A percentile compares a stretch with the other conserved stretches of the same genome.
phyloP scores from a whole-genome alignment of 768 basidiomycete genomes.

The Xerocomellus amylosporus region DNA sequence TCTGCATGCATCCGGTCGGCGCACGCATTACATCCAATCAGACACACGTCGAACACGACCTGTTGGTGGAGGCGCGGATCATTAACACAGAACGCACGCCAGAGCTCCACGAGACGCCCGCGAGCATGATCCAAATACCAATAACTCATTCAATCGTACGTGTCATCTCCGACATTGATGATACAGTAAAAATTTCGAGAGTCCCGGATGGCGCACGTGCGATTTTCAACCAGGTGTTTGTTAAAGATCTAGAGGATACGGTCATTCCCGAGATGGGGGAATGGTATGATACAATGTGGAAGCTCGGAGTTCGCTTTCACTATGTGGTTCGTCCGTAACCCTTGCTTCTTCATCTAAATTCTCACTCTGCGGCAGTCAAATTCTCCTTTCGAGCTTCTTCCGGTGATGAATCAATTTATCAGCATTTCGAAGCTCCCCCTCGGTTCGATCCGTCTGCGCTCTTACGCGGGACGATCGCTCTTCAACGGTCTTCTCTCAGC shows the following conservation, averaged over 20 bases:
- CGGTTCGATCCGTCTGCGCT: constrained; percentile 78
- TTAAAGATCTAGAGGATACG: constrained; percentile 74
- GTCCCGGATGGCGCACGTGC: constrained; percentile 76
- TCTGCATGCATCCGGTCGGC: constrained; percentile 59
- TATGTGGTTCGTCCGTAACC: constrained; percentile 67
- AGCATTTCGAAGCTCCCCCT: constrained; percentile 62
- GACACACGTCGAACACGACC: constrained; percentile 38
- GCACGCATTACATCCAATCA: constrained; percentile 59
- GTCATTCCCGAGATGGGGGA: constrained; percentile 80
- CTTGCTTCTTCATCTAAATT: background rate
- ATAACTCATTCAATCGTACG: constrained; percentile 66
- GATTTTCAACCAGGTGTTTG: constrained; percentile 91
- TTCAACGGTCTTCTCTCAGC: constrained; percentile 82
- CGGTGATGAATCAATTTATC: constrained; percentile 76
- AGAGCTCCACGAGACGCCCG: constrained; percentile 35
- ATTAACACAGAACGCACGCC: constrained; percentile 38
- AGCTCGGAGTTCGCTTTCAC: constrained; percentile 73
- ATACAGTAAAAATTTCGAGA: constrained; percentile 70
- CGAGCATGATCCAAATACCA: constrained; percentile 36
- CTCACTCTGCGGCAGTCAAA: constrained; percentile 61
- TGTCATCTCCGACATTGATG: constrained; percentile 92
- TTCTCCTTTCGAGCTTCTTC: constrained; percentile 80
- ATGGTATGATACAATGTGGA: constrained; percentile 72
- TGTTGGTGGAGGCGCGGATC: constrained; percentile 54
- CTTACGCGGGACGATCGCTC: constrained; percentile 80